Percentiles rank a stretch among this genome's conserved stretches.
Conservation (phyloP, 176 grass and related monocot species). For the Ananas comosus region DNA sequence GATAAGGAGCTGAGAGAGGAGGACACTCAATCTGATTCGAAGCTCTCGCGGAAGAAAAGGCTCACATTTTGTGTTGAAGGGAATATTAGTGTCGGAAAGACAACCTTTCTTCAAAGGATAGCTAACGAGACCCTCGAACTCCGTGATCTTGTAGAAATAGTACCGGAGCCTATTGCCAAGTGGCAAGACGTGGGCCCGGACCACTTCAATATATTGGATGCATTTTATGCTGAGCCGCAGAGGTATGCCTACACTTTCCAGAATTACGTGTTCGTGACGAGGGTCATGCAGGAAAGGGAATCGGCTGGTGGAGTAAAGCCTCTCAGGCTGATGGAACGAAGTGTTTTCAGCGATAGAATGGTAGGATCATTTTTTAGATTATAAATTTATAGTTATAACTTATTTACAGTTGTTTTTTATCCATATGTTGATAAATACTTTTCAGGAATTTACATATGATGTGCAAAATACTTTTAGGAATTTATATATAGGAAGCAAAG, state of each 20-base stretch:
- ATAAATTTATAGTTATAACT: neutral
- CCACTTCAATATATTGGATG: constrained; percentile 94
- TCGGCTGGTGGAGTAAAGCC: constrained; percentile 78
- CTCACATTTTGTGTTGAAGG: constrained; percentile 98
- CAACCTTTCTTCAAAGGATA: constrained; percentile 87
- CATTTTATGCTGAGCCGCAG: constrained; percentile 79
- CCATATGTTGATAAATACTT: no score
- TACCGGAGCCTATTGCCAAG: constrained; percentile 79
- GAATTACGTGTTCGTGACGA: constrained; percentile 98
- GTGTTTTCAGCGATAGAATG: constrained; percentile 95
- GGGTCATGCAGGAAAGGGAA: constrained; percentile 98
- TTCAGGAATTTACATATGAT: no score
- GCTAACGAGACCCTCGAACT: constrained; percentile 97
- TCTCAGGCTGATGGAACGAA: constrained; percentile 98
- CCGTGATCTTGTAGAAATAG: constrained; percentile 88
- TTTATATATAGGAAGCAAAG: no score
- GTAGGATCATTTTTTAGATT: constrained; percentile 28
- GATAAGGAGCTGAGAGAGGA: constrained; percentile 62
- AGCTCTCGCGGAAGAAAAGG: constrained; percentile 44
- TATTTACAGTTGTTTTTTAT: neutral
- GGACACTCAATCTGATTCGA: constrained; percentile 20
- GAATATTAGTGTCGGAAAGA: constrained; percentile 95
- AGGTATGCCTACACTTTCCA: constrained; percentile 98
- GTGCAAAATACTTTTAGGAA: no score
- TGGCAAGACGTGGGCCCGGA: constrained; percentile 97